Evolutionary conservation across 2,329 filamentous ascomycete species (phyloP).

Genomic region (Penicillium sp.): DNA sequence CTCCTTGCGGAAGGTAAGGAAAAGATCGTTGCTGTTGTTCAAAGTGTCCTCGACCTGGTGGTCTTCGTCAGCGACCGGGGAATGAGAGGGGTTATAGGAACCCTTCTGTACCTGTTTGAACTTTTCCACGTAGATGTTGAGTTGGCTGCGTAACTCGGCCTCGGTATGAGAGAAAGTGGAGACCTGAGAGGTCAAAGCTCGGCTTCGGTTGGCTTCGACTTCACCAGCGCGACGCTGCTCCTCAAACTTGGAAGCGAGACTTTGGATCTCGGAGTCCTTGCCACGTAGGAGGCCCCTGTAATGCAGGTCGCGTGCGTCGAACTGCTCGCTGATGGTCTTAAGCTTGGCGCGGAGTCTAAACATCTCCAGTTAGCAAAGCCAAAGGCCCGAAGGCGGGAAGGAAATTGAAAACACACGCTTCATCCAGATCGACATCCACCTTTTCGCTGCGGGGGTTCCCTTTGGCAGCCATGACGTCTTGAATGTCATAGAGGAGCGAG

Average conservation of each 20-base stretch:
- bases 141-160: constrained; percentile 84
- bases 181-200: constrained; percentile 85
- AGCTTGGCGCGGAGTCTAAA: constrained; percentile 64
- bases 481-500: constrained; percentile 74
- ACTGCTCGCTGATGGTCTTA: constrained; percentile 94
- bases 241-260: constrained; percentile 82
- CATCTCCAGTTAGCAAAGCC: constrained; percentile 14
- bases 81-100: constrained; percentile 10
- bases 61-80: constrained; percentile 46
- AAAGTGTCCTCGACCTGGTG: constrained; percentile 93
- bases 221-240: constrained; percentile 87
- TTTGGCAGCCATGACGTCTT: constrained; percentile 83
- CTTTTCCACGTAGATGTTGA: constrained; percentile 98
- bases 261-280: constrained; percentile 94
- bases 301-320: constrained; percentile 90
- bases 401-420: constrained; percentile 62
- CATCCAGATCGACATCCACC: constrained; percentile 83
- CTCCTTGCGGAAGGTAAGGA: constrained; percentile 94
- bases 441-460: constrained; percentile 77
- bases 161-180: constrained; percentile 96
- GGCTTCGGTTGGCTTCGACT: constrained; percentile 71
- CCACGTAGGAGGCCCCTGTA: constrained; percentile 89
- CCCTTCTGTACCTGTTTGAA: constrained; percentile 86
- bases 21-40: constrained; percentile 97
- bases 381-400: neutral